Percentiles rank a stretch among this genome's conserved stretches.
These are phyloP conservation scores for Macrophomina phaseolina DNA, from an alignment of 2,329 filamentous ascomycete species.

Conservation along the genomic window DNA sequence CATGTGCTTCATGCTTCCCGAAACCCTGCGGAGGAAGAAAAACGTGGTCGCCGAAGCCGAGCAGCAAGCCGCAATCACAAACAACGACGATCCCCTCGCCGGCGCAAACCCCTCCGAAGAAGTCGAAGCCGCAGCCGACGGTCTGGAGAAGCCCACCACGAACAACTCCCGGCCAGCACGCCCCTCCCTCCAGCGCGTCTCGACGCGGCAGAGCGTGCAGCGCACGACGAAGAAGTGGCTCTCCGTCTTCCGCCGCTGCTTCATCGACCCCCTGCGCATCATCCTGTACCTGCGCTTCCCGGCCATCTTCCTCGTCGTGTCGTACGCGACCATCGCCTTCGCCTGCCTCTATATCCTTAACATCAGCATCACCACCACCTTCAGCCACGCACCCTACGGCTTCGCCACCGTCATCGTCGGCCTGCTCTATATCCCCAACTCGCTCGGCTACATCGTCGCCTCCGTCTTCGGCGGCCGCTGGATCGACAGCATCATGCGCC, in stretches of 20 bases:
- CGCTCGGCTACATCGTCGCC: conserved; percentile 43
- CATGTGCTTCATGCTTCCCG: conserved; percentile 43
- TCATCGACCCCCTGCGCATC: conserved; percentile 47
- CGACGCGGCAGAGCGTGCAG: conserved; percentile 43
- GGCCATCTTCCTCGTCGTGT: conserved; percentile 46
- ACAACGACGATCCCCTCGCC: conserved; percentile 17
- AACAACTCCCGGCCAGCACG: conserved; percentile 1
- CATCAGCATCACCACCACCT: conserved; percentile 46
- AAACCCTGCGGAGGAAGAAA: conserved; percentile 35
- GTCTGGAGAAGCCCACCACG: conserved; percentile 13
- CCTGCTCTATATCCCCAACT: conserved; percentile 47
- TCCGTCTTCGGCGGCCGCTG: conserved; percentile 46
- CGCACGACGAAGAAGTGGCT: conserved; percentile 40
- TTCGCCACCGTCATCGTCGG: conserved; percentile 46
- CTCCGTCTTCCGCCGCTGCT: conserved; percentile 40
- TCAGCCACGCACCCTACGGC: conserved; percentile 40
- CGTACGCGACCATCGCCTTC: conserved; percentile 48
- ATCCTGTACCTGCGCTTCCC: conserved; percentile 46
- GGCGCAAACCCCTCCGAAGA: conserved; percentile 11
- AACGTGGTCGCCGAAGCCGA: conserved; percentile 29
- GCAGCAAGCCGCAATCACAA: conserved; percentile 16
- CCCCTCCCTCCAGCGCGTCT: conserved; percentile 35
- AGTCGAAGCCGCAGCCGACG: conserved; percentile 13
- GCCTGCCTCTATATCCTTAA: conserved; percentile 48
- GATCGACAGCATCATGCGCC: conserved; percentile 49